These are phyloP conservation scores for Geotrichum europaeum DNA, from an alignment of 1,139 yeast species.

Conservation along the genomic window DNA sequence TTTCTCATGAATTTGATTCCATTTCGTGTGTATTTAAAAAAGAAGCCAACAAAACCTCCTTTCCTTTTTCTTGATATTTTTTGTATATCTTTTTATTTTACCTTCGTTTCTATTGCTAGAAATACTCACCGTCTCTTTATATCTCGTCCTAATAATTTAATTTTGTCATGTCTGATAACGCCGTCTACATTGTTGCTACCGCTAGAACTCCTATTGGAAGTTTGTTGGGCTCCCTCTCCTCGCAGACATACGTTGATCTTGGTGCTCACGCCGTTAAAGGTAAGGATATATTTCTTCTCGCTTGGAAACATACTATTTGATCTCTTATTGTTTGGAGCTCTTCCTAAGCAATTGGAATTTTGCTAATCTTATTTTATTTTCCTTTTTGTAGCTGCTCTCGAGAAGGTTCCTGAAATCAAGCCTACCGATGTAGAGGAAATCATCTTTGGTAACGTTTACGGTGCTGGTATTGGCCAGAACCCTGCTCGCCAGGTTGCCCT, in stretches of 20 bases:
- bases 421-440: slow-evolving; percentile 79
- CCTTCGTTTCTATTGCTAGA: neutral
- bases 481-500: slow-evolving; percentile 98
- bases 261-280: slow-evolving; percentile 83
- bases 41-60: neutral
- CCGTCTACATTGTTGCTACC: slow-evolving; percentile 83
- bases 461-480: slow-evolving; percentile 93
- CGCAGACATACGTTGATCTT: slow-evolving; percentile 72
- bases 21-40: neutral
- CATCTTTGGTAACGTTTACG: slow-evolving; percentile 85
- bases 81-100: neutral
- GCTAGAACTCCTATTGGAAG: slow-evolving; percentile 96
- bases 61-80: neutral
- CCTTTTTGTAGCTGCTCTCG: slow-evolving; percentile 53
- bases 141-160: neutral
- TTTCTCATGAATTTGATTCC: too few species aligned
- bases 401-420: slow-evolving; percentile 73
- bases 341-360: too few species aligned
- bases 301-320: neutral
- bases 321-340: neutral
- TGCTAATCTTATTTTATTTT: neutral
- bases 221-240: slow-evolving; percentile 75
- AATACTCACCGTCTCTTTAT: neutral
- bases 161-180: slow-evolving; percentile 17
- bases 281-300: neutral